Evolutionary conservation across 441 rosid species (phyloP).

Genomic region (Gossypium trilobum): DNA sequence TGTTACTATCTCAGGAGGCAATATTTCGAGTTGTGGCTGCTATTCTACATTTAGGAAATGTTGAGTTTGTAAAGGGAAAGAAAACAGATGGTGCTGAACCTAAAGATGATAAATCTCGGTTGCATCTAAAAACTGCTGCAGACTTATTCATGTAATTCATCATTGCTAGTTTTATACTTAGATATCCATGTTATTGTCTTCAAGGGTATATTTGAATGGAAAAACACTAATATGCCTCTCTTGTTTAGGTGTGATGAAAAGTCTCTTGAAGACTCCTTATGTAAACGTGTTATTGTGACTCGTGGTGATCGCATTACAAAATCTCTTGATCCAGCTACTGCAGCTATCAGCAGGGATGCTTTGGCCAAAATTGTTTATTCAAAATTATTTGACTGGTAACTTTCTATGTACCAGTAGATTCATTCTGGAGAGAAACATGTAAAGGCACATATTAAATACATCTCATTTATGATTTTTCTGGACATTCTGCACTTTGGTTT

Average conservation of each 20-base stretch:
- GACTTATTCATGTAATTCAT: constrained; percentile 67
- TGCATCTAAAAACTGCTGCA: constrained; percentile 69
- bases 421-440: neutral
- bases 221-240: constrained; percentile 17
- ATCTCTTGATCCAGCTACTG: constrained; percentile 73
- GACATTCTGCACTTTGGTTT: constrained; percentile 19
- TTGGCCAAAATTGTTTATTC: constrained; percentile 87
- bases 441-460: neutral
- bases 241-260: constrained; percentile 74
- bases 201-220: constrained; percentile 12
- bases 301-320: constrained; percentile 92
- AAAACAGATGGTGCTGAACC: constrained; percentile 74
- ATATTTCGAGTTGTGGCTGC: constrained; percentile 91
- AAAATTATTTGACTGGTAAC: constrained; percentile 91
- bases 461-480: constrained; percentile 7
- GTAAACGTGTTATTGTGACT: constrained; percentile 87
- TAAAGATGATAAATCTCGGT: constrained; percentile 62
- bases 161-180: neutral
- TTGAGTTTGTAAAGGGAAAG: constrained; percentile 69
- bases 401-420: constrained; percentile 1
- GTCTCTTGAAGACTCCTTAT: constrained; percentile 71
- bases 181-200: neutral
- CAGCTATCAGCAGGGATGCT: constrained; percentile 81
- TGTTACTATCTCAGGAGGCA: constrained; percentile 52
- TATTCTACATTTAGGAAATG: constrained; percentile 87